Conservation (phyloP, 1,284 basidiomycete species). For the Vanrija pseudolonga region DNA sequence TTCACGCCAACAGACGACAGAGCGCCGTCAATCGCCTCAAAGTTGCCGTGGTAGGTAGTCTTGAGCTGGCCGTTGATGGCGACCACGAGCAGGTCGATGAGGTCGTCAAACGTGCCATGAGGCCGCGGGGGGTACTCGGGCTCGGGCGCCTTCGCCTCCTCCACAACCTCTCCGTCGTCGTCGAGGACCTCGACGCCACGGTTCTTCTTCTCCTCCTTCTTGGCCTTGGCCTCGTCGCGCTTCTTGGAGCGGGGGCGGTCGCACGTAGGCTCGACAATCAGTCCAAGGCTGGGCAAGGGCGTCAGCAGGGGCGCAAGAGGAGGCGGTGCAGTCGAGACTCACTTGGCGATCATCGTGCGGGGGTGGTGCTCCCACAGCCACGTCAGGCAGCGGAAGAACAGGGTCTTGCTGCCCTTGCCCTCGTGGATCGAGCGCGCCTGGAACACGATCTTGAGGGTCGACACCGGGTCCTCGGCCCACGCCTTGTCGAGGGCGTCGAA, state of each 20-base stretch:
- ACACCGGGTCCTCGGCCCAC: conserved; percentile 20
- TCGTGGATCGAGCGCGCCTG: conserved; percentile 37
- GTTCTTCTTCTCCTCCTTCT: conserved; percentile 1
- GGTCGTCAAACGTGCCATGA: conserved; percentile 33
- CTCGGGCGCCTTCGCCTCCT: conserved; percentile 3
- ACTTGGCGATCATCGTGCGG: conserved; percentile 31
- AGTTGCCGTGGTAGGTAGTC: neutral
- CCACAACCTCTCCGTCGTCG: conserved; percentile 17
- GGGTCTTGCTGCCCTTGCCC: conserved; percentile 32
- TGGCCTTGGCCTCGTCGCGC: conserved; percentile 14
- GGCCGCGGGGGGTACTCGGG: conserved; percentile 28
- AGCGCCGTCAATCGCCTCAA: conserved; percentile 22
- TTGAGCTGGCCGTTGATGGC: conserved; percentile 29
- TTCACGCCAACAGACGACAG: conserved; percentile 13
- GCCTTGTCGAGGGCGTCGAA: conserved; percentile 19
- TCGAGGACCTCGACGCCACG: conserved; percentile 19
- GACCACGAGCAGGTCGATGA: conserved; percentile 29
- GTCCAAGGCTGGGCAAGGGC: conserved; percentile 22
- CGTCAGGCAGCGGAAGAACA: conserved; percentile 19
- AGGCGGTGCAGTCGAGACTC: neutral
- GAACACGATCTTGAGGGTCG: conserved; percentile 31
- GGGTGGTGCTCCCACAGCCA: conserved; percentile 37
- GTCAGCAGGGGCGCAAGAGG: neutral
- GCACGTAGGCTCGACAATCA: conserved; percentile 31
- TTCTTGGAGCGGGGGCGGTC: conserved; percentile 18